A percentile compares a stretch with the other conserved stretches of the same genome.
Evolutionary conservation across 768 basidiomycete genomes (phyloP).

Genomic region (Tricholomella constricta): DNA sequence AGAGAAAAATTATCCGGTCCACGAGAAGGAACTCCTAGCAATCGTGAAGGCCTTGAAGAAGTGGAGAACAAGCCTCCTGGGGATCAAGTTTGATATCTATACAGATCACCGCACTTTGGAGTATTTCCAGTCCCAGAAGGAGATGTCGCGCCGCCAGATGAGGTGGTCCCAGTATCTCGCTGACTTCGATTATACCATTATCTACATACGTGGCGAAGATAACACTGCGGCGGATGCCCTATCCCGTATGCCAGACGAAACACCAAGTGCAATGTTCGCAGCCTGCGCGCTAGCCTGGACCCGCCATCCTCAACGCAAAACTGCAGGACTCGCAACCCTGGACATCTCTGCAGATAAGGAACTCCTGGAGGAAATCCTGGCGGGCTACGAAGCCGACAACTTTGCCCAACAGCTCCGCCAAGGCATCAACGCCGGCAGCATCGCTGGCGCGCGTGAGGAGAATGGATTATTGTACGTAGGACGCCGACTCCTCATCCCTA

Average conservation of each 20-base stretch:
- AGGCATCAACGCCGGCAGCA: neutral
- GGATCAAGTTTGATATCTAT: slow-evolving; percentile 24
- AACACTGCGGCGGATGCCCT: too few species aligned
- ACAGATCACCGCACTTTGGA: slow-evolving; percentile 36
- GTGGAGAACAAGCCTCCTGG: slow-evolving; percentile 27
- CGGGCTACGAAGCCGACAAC: slow-evolving; percentile 2
- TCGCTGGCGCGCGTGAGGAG: neutral
- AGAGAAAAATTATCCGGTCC: too few species aligned
- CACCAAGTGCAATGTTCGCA: too few species aligned
- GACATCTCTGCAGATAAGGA: neutral
- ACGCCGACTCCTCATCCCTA: slow-evolving; percentile 22
- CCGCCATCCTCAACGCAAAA: too few species aligned
- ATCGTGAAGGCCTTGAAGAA: slow-evolving; percentile 31
- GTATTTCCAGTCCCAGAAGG: too few species aligned
- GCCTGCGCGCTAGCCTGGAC: too few species aligned
- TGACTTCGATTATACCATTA: too few species aligned
- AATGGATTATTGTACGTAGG: slow-evolving; percentile 27
- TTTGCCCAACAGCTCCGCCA: neutral
- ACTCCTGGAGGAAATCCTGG: neutral
- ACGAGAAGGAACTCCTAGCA: slow-evolving; percentile 34
- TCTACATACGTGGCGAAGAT: too few species aligned
- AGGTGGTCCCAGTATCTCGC: too few species aligned
- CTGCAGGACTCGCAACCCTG: too few species aligned
- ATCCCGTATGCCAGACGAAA: too few species aligned
- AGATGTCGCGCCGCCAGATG: too few species aligned